A percentile compares a stretch with the other conserved stretches of the same genome.
phyloP scores from a whole-genome alignment of 2,329 filamentous ascomycete species.

The Nothophaeocryptopus gaeumannii region DNA sequence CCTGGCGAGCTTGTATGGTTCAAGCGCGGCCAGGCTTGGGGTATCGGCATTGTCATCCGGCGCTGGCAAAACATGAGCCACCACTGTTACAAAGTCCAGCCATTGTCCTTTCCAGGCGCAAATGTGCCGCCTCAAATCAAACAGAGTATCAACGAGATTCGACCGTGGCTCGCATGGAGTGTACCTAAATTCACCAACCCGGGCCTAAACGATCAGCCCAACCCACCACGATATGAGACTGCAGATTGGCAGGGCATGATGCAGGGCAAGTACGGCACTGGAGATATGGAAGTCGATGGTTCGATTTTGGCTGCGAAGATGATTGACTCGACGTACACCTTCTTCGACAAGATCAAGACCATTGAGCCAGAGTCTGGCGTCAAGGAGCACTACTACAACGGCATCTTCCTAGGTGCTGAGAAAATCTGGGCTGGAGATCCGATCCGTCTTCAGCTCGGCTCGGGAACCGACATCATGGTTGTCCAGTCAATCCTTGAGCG shows the following conservation, averaged over 20 bases:
- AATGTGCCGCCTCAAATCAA: slow-evolving; percentile 40
- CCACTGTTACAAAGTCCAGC: slow-evolving; percentile 34
- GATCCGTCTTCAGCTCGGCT: slow-evolving; percentile 49
- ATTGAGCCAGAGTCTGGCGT: slow-evolving; percentile 36
- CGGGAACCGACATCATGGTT: slow-evolving; percentile 49
- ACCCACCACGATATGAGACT: slow-evolving; percentile 45
- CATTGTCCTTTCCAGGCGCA: slow-evolving; percentile 42
- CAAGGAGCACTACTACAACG: slow-evolving; percentile 50
- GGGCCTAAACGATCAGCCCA: slow-evolving; percentile 40
- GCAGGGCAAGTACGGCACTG: slow-evolving; percentile 43
- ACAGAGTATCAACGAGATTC: slow-evolving; percentile 44
- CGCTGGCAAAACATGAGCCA: slow-evolving; percentile 37
- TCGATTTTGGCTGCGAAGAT: slow-evolving; percentile 57
- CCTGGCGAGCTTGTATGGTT: slow-evolving; percentile 59
- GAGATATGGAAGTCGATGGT: slow-evolving; percentile 54
- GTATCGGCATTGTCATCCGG: slow-evolving; percentile 51
- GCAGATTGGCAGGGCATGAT: slow-evolving; percentile 51
- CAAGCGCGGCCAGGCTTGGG: slow-evolving; percentile 52
- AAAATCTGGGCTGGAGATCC: slow-evolving; percentile 61
- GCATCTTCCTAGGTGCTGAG: slow-evolving; percentile 57
- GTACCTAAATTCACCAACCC: slow-evolving; percentile 51
- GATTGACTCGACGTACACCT: slow-evolving; percentile 55
- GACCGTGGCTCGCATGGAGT: slow-evolving; percentile 60
- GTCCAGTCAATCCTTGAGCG: slow-evolving; percentile 45
- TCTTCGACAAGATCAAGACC: slow-evolving; percentile 48